These are phyloP conservation scores for Leccinum truebloodii DNA, from an alignment of 768 basidiomycete species.

Conservation along the genomic window DNA sequence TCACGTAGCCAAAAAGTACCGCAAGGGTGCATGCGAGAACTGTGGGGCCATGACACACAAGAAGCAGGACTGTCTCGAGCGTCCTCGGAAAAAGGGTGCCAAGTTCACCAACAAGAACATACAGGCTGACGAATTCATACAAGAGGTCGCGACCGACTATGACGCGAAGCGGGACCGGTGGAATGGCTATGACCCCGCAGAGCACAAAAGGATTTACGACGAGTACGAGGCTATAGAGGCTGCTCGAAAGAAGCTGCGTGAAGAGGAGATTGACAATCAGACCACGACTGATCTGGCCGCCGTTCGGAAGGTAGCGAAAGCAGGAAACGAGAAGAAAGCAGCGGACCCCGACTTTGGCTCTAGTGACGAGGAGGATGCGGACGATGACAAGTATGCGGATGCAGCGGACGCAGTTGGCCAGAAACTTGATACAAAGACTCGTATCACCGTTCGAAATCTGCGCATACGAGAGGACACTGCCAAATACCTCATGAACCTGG, in stretches of 20 bases:
- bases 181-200: constrained; percentile 95
- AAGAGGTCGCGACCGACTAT: constrained; percentile 75
- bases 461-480: constrained; percentile 99
- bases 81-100: constrained; percentile 94
- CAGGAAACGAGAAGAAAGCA: constrained; percentile 68
- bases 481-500: constrained; percentile 96
- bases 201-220: constrained; percentile 85
- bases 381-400: constrained; percentile 98
- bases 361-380: constrained; percentile 92
- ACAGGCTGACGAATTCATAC: constrained; percentile 87
- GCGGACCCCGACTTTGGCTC: constrained; percentile 93
- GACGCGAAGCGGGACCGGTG: constrained; percentile 96
- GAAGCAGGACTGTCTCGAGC: constrained; percentile 88
- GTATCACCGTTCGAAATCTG: constrained; percentile 96
- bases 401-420: constrained; percentile 97
- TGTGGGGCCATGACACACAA: constrained; percentile 97
- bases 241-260: constrained; percentile 85
- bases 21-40: constrained; percentile 98
- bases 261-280: constrained; percentile 98
- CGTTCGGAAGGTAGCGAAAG: constrained; percentile 94
- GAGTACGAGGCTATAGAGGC: constrained; percentile 94
- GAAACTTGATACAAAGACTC: constrained; percentile 96
- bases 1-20: constrained; percentile 93
- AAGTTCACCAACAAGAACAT: constrained; percentile 91
- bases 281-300: constrained; percentile 90